Conservation (phyloP, 306 rosid species). For the Begonia peltatifolia region DNA sequence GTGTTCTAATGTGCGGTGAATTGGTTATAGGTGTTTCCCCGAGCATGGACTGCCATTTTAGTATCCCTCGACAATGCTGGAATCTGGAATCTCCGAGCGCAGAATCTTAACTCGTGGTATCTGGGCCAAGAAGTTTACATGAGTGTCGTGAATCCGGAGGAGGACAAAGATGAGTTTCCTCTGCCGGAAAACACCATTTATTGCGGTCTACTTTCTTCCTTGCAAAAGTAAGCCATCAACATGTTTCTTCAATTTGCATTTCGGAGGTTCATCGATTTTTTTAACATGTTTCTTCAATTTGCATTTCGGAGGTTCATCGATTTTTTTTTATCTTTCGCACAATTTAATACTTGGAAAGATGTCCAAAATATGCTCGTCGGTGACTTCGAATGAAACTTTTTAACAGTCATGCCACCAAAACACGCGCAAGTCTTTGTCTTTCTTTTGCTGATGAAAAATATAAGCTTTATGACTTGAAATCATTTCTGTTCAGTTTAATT, state of each 20-base stretch:
- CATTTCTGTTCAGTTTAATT: no score
- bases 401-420: no score
- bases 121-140: conserved; percentile 86
- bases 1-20: neutral
- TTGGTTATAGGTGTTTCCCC: conserved; percentile 49
- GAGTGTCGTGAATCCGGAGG: conserved; percentile 65
- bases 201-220: conserved; percentile 42
- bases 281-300: neutral
- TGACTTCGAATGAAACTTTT: no score
- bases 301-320: no score
- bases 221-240: conserved; percentile 32
- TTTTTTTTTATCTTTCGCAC: no score
- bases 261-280: no score
- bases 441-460: no score
- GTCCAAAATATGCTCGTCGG: no score
- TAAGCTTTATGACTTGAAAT: no score
- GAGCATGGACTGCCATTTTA: conserved; percentile 73
- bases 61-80: conserved; percentile 74
- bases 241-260: neutral
- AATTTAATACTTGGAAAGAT: no score
- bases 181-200: conserved; percentile 53
- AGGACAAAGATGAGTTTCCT: conserved; percentile 37
- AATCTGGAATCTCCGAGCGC: conserved; percentile 67
- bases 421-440: no score
- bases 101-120: conserved; percentile 86